Evolutionary conservation across 148 eudicot genomes (phyloP).

Genomic region (Fagopyrum esculentum): DNA sequence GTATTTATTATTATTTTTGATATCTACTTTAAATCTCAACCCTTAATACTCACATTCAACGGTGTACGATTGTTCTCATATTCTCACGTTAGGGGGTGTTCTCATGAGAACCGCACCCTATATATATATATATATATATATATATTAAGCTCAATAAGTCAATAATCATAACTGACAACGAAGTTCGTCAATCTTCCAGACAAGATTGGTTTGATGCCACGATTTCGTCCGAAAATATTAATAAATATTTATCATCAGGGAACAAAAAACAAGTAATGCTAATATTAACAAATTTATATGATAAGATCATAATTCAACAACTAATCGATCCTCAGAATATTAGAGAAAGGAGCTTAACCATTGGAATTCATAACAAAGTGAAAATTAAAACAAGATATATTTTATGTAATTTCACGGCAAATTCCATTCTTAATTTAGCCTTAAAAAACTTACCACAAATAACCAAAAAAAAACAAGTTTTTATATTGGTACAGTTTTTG

Average conservation of each 20-base stretch:
- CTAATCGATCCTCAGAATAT: background rate
- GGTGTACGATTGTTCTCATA: no score
- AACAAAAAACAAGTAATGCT: no score
- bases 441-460: background rate
- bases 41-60: no score
- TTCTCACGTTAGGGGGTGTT: no score
- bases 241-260: background rate
- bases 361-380: background rate
- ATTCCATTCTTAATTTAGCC: background rate
- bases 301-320: background rate
- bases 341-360: background rate
- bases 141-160: background rate
- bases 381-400: background rate
- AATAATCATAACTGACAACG: conserved; percentile 4
- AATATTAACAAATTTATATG: no score
- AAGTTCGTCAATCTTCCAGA: background rate
- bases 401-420: background rate
- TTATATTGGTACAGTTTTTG: background rate
- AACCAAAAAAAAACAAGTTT: background rate
- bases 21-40: no score
- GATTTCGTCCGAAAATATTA: background rate
- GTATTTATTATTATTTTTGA: no score
- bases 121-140: no score
- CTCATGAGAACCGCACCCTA: no score
- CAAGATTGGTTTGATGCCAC: background rate